phyloP scores from a whole-genome alignment of 2,329 filamentous ascomycete genomes.

The Thielaviopsis musarum region DNA sequence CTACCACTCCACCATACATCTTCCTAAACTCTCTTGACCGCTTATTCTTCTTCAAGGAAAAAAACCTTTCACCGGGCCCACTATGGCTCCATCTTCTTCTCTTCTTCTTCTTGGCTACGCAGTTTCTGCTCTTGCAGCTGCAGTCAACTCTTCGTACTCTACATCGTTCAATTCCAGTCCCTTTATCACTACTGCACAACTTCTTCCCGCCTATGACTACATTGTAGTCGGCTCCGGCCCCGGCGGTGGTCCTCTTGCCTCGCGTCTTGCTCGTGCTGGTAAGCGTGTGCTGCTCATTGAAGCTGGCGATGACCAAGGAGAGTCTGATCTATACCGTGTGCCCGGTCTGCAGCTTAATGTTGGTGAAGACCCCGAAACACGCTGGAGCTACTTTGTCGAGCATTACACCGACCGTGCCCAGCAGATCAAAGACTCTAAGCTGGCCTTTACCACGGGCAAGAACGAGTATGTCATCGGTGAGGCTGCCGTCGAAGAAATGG shows the following conservation, averaged over 20 bases:
- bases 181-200: slow-evolving; percentile 3
- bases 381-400: slow-evolving; percentile 45
- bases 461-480: slow-evolving; percentile 6
- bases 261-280: slow-evolving; percentile 37
- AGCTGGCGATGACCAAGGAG: slow-evolving; percentile 37
- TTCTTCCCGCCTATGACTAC: slow-evolving; percentile 31
- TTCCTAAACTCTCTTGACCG: background rate
- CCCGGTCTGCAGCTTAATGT: slow-evolving; percentile 17
- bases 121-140: slow-evolving; percentile 1
- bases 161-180: background rate
- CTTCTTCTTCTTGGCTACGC: slow-evolving; percentile 3
- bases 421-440: slow-evolving; percentile 32
- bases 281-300: slow-evolving; percentile 41
- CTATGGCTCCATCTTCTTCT: slow-evolving; percentile 1
- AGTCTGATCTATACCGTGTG: slow-evolving; percentile 16
- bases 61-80: background rate
- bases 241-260: slow-evolving; percentile 37
- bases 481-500: background rate
- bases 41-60: background rate
- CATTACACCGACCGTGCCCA: slow-evolving; percentile 30
- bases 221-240: slow-evolving; percentile 41
- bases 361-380: slow-evolving; percentile 15
- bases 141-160: background rate
- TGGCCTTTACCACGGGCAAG: slow-evolving; percentile 11
- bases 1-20: background rate